These are phyloP conservation scores for Mortierella sp. DNA, from an alignment of 371 early-diverging fungal species.

Conservation along the genomic window DNA sequence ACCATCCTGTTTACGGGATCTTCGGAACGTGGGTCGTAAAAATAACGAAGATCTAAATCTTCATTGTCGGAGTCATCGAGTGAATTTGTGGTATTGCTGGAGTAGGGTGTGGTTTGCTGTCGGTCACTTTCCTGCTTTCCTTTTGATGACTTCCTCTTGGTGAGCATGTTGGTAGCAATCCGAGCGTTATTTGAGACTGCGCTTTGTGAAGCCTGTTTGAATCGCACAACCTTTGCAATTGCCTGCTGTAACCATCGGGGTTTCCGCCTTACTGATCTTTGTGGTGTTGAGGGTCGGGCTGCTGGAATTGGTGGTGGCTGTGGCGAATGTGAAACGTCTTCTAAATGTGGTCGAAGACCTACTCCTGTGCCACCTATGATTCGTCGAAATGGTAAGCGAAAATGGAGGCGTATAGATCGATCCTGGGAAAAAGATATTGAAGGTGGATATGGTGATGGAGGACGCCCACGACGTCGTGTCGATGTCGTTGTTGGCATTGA, in stretches of 20 bases:
- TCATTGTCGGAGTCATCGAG: conserved; percentile 5
- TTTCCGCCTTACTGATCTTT: not conserved
- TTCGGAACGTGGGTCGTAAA: conserved; percentile 31
- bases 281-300: not conserved
- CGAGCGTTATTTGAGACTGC: conserved; percentile 3
- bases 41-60: conserved; percentile 30
- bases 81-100: not conserved
- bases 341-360: not conserved
- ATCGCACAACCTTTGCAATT: not conserved
- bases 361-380: not conserved
- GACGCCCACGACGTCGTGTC: not conserved
- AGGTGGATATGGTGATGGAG: conserved; percentile 19
- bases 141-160: not conserved
- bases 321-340: not conserved
- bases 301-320: not conserved
- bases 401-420: not conserved
- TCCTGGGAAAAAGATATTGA: not conserved
- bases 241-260: conserved; percentile 10
- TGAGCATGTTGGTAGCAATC: not conserved
- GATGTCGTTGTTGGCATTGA: not conserved
- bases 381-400: not conserved
- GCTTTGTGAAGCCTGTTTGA: conserved; percentile 3
- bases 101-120: not conserved
- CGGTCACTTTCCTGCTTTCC: not conserved
- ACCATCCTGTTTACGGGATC: conserved; percentile 31